phyloP scores from a whole-genome alignment of 169 alveolate genomes.

The Ichthyophthirius multifiliis region DNA sequence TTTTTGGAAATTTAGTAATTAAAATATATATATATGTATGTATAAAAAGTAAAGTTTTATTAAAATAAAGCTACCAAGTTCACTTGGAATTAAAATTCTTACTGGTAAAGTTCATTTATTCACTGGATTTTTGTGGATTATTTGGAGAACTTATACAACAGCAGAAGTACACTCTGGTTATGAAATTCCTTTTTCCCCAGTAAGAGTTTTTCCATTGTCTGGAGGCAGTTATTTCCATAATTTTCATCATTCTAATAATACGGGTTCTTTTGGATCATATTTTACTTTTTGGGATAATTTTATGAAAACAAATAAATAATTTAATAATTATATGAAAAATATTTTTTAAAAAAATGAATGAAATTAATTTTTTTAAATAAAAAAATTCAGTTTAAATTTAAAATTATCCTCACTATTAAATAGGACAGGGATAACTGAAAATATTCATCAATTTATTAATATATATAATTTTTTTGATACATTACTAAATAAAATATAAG shows the following conservation, averaged over 20 bases:
- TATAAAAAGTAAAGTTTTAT: neutral
- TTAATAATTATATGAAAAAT: neutral
- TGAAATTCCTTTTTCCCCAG: constrained; percentile 8
- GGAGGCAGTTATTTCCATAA: constrained; percentile 21
- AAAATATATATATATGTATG: neutral
- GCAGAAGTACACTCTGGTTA: constrained; percentile 18
- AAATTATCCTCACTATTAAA: too few relatives aligned
- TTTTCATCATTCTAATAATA: constrained; percentile 13
- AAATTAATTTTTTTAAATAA: too few relatives aligned
- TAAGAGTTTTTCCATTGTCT: constrained; percentile 9
- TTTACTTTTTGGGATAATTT: constrained; percentile 7
- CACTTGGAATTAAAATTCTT: neutral
- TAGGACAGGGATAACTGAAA: too few relatives aligned
- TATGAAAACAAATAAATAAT: constrained; percentile 10
- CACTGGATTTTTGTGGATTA: neutral
- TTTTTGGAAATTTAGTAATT: constrained; percentile 11
- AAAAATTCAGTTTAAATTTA: too few relatives aligned
- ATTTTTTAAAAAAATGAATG: too few relatives aligned
- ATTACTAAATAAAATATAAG: too few relatives aligned
- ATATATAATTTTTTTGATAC: too few relatives aligned
- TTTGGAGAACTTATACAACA: neutral
- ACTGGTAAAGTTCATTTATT: neutral
- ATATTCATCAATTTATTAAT: too few relatives aligned
- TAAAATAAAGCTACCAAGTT: neutral
- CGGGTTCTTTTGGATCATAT: neutral